These are phyloP conservation scores for Termitomyces sp. DNA, from an alignment of 768 basidiomycete genomes.

Conservation along the genomic window DNA sequence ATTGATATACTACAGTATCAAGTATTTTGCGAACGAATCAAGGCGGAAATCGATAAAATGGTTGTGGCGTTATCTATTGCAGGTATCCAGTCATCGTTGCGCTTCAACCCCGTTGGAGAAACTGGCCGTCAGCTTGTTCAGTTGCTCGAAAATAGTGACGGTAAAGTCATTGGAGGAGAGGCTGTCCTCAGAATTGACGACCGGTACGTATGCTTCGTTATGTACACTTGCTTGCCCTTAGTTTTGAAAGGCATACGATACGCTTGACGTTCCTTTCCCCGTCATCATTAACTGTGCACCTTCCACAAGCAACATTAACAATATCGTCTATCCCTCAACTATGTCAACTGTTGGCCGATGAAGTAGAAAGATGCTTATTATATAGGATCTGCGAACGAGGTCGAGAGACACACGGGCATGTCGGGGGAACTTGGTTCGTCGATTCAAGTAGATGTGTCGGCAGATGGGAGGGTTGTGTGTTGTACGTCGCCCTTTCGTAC, in stretches of 20 bases:
- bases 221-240: neutral
- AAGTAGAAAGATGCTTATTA: constrained; percentile 68
- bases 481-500: constrained; percentile 43
- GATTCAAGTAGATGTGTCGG: constrained; percentile 70
- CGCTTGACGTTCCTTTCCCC: constrained; percentile 76
- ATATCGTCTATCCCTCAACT: constrained; percentile 77
- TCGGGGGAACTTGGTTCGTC: constrained; percentile 75
- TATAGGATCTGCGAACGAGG: constrained; percentile 67
- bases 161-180: constrained; percentile 59
- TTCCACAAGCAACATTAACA: constrained; percentile 71
- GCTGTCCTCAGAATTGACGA: constrained; percentile 66
- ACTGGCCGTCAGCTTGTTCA: constrained; percentile 55
- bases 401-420: constrained; percentile 39
- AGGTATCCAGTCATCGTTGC: constrained; percentile 51
- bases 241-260: constrained; percentile 52
- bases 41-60: constrained; percentile 49
- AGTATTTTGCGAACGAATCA: constrained; percentile 62
- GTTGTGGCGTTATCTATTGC: constrained; percentile 41
- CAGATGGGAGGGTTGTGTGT: constrained; percentile 72
- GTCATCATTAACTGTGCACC: constrained; percentile 69
- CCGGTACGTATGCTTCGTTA: constrained; percentile 34
- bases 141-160: constrained; percentile 34
- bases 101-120: constrained; percentile 64
- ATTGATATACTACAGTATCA: constrained; percentile 79
- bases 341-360: constrained; percentile 67